Base-by-base conservation (phyloP, 352 stramenopile species). In the Elongisporangium anandrum region DNA sequence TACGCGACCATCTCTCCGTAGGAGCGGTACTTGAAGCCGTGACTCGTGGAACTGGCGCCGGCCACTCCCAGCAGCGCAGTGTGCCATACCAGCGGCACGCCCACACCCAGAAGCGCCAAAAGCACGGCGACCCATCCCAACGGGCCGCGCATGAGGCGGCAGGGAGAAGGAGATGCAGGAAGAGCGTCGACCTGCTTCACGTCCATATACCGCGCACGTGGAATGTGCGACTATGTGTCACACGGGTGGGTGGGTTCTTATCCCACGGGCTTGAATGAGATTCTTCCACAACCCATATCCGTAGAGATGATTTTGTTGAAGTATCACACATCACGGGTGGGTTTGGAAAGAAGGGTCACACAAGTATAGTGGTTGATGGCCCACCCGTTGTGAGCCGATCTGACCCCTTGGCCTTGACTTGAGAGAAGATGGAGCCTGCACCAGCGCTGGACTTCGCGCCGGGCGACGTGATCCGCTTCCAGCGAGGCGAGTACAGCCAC, bases 1-100 rank as follows among this genome's bases (percentile, higher is more conserved):
- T 72, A 85, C 59, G 67, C 64, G 19, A 65, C 69, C 73, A 88
- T 94, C 59, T 92, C 68, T 19, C 67, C 73, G 53, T 96, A 96
- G 51, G 76, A 73, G 45, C 75, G 79, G 72, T 93, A 95, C 61
- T 73, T 61, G 72, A 80, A 85, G 8, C 34, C 34, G 34, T 45
- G 34, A 12, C 34, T 45, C 34, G 34, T 45, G 13, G 34, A 45
- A 4, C 34, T 45, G 13, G 34, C 34, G 34, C 34, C 8, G 6
- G 29, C 24, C 7, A 34, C 34, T 9, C 34, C 34, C 34, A 45
- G 34, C 34, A 45, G 34, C 10, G 34, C 34, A 45, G 34, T 45
- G 34, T 45, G 34, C 34, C 34, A 45, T 9, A 4, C 34, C 34
- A 45, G 34, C 34, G 34, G 34, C 16, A 45, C 34, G 34, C 34